Evolutionary conservation across 2,329 filamentous ascomycete genomes (phyloP), one percentile per base, ranked within the genome.

Genomic region (Xylaria sp.): DNA sequence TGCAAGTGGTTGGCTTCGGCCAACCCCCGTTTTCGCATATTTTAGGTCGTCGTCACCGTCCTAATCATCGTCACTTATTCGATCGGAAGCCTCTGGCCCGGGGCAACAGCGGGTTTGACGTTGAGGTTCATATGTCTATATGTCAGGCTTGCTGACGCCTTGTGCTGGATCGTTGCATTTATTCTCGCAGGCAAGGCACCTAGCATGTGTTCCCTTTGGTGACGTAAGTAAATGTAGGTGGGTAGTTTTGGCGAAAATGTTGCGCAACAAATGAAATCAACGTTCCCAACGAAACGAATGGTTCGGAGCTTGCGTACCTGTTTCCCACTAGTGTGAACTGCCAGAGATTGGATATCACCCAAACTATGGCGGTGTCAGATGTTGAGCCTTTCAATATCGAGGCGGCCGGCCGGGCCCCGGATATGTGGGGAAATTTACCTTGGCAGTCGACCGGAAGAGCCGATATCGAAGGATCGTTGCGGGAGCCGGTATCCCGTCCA

Each of bases 401-500:
- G 40, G 40, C 21, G 55, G 40, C 55, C 57, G 57, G 57, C 4
- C 40, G 57, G 57, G 57, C 57, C 40, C 57, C 40, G 40, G 57
- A 60, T 47, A 60, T 60, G 57, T 60, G 42, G 57, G 35, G 21
- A 60, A 32, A 35, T 47, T 60, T 60, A 60, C 57, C 48, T 60
- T 60, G 57, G 57, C 57, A 60, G 57, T 60, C 57, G 48, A 60
- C 25, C 25, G 57, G 60, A 63, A 63, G 51, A 47, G 51, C 60
- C 60, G 18, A 63, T 48, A 63, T 63, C 37, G 60, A 57, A 63
- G 60, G 60, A 63, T 57, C 60, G 60, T 63, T 55, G 50, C 50
- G 60, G 60, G 60, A 57, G 60, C 60, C 60, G 51, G 60, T 63
- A 3, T 55, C 60, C 60, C 50, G 60, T 55, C 60, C 40, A 63